Evolutionary conservation across 305 asterid species (phyloP).

Genomic region (Caryopteris hybrid): DNA sequence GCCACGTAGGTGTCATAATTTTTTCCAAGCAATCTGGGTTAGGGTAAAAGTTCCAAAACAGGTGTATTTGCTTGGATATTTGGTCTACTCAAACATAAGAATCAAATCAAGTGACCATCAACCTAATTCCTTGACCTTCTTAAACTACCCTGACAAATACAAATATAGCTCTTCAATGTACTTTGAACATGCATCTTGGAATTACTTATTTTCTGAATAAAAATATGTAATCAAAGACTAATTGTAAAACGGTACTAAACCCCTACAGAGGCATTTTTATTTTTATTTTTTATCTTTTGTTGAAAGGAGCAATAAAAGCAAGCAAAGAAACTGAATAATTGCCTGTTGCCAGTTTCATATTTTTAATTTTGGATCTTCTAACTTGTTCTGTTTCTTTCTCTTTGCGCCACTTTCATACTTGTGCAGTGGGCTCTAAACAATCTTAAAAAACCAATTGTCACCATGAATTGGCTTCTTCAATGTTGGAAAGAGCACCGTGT

Average conservation of each 20-base stretch:
- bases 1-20: not conserved
- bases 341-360: conserved; percentile 4
- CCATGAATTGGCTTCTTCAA: conserved; percentile 74
- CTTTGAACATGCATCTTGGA: not conserved
- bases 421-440: conserved; percentile 82
- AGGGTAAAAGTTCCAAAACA: not conserved
- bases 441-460: conserved; percentile 80
- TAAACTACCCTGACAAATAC: not conserved
- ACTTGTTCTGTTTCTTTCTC: conserved; percentile 17
- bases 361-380: not conserved
- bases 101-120: not conserved
- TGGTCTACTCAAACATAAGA: not conserved
- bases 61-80: not conserved
- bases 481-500: conserved; percentile 99
- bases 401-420: conserved; percentile 13
- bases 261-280: not conserved
- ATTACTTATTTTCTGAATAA: not conserved
- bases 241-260: not conserved
- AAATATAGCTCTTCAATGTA: not conserved
- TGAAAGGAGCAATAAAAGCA: not conserved
- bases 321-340: not conserved
- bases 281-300: no score
- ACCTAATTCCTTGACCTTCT: not conserved
- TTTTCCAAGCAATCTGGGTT: not conserved
- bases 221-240: not conserved